Evolutionary conservation across 495 filamentous ascomycete genomes (phyloP).

Genomic region (Aspergillus haitiensis): DNA sequence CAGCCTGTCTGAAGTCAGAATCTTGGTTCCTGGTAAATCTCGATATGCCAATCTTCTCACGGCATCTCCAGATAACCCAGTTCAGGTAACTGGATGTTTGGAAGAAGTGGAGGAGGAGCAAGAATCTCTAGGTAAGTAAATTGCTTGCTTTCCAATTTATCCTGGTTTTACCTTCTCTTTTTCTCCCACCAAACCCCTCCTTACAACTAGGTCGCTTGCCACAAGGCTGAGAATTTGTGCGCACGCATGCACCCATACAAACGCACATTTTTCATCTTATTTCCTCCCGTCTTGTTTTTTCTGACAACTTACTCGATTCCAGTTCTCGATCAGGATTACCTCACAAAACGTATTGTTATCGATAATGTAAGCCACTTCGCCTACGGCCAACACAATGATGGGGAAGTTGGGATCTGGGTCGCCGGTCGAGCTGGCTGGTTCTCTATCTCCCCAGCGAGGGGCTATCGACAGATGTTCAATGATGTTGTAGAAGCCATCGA

Average conservation of each 20-base stretch:
- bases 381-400: constrained; percentile 64
- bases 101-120: constrained; percentile 50
- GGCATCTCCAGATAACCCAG: constrained; percentile 52
- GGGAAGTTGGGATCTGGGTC: constrained; percentile 69
- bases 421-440: constrained; percentile 79
- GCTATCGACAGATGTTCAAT: constrained; percentile 61
- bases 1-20: constrained; percentile 52
- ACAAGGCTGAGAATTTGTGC: no score
- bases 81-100: constrained; percentile 55
- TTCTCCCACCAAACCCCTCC: no score
- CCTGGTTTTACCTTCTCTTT: constrained; percentile 3
- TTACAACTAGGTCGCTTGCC: no score
- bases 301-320: not conserved
- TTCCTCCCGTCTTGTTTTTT: not conserved
- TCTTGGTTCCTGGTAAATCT: constrained; percentile 50
- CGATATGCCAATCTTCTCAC: constrained; percentile 54
- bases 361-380: constrained; percentile 63
- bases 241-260: no score
- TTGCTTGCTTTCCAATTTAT: not conserved
- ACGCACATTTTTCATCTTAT: not conserved
- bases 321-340: constrained; percentile 50
- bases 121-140: constrained; percentile 39
- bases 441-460: constrained; percentile 61
- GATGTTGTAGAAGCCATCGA: constrained; percentile 68
- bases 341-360: constrained; percentile 62